These are phyloP conservation scores for Ramaria sp. DNA, from an alignment of 768 basidiomycete genomes.

Conservation along the genomic window DNA sequence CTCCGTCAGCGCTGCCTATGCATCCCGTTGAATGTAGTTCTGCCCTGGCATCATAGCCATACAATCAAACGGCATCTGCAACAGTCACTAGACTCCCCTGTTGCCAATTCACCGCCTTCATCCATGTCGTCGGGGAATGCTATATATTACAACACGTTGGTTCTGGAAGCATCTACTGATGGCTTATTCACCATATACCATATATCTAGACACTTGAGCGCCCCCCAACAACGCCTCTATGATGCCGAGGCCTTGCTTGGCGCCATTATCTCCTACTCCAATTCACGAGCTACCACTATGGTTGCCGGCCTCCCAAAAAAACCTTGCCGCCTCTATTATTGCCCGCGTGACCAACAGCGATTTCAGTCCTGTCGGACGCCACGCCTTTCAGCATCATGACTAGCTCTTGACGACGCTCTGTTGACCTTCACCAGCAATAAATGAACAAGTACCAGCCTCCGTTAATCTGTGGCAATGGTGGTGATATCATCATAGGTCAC, in stretches of 20 bases:
- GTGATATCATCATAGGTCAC: neutral
- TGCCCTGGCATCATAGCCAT: no score
- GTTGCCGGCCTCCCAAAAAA: constrained; percentile 18
- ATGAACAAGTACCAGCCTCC: constrained; percentile 2
- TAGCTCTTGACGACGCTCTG: neutral
- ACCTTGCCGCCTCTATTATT: constrained; percentile 21
- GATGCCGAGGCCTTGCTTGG: constrained; percentile 27
- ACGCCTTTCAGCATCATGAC: neutral
- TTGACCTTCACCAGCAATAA: neutral
- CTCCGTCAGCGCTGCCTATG: no score
- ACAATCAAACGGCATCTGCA: no score
- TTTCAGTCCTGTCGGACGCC: constrained; percentile 14
- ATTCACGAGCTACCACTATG: constrained; percentile 22
- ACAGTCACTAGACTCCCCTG: no score
- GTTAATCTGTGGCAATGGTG: neutral
- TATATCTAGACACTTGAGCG: constrained; percentile 12
- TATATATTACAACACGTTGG: no score
- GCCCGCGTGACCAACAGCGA: constrained; percentile 14
- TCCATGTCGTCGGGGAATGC: no score
- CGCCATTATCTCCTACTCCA: constrained; percentile 20
- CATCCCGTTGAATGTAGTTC: no score
- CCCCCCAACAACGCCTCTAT: constrained; percentile 25
- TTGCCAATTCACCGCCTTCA: no score
- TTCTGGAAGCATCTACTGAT: neutral
- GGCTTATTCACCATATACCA: no score